phyloP scores from a whole-genome alignment of 2,329 filamentous ascomycete species.

The Kalmusia sp. region DNA sequence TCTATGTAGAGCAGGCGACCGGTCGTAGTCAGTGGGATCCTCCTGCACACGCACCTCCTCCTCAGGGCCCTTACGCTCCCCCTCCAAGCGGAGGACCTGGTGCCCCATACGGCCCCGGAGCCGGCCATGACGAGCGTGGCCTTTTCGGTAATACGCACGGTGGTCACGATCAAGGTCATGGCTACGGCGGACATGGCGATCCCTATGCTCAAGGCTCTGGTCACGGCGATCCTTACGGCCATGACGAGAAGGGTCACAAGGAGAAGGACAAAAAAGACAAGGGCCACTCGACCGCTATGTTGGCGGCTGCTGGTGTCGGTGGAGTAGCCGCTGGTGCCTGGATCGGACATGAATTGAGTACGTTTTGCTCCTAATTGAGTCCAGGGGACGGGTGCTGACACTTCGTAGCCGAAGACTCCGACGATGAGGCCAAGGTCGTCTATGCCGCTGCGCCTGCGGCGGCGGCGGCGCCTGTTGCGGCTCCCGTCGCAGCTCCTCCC shows the following conservation, averaged over 20 bases:
- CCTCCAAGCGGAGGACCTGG: slow-evolving; percentile 22
- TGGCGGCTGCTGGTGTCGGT: slow-evolving; percentile 63
- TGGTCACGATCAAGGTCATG: slow-evolving; percentile 16
- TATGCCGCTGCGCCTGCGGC: slow-evolving; percentile 10
- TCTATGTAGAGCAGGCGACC: slow-evolving; percentile 68
- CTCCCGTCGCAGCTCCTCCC: slow-evolving; percentile 14
- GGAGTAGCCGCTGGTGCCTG: slow-evolving; percentile 67
- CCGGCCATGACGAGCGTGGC: slow-evolving; percentile 33
- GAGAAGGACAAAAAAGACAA: slow-evolving; percentile 50
- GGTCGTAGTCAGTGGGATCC: slow-evolving; percentile 71
- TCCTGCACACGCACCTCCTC: slow-evolving; percentile 48
- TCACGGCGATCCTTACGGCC: slow-evolving; percentile 10
- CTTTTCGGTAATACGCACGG: slow-evolving; percentile 32
- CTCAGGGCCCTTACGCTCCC: slow-evolving; percentile 42
- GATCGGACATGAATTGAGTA: slow-evolving; percentile 64
- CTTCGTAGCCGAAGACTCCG: slow-evolving; percentile 38
- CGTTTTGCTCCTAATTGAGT: slow-evolving; percentile 26
- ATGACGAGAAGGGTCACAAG: slow-evolving; percentile 1
- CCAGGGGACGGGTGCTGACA: slow-evolving; percentile 17
- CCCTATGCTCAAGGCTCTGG: slow-evolving; percentile 14
- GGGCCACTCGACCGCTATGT: slow-evolving; percentile 55
- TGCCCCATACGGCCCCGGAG: slow-evolving; percentile 5
- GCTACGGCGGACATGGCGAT: slow-evolving; percentile 31
- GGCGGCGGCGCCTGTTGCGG: slow-evolving; percentile 21
- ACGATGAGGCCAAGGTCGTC: slow-evolving; percentile 28